Conservation (phyloP, 192 early-diverging fungal genomes). For the Dissophora ornata region DNA sequence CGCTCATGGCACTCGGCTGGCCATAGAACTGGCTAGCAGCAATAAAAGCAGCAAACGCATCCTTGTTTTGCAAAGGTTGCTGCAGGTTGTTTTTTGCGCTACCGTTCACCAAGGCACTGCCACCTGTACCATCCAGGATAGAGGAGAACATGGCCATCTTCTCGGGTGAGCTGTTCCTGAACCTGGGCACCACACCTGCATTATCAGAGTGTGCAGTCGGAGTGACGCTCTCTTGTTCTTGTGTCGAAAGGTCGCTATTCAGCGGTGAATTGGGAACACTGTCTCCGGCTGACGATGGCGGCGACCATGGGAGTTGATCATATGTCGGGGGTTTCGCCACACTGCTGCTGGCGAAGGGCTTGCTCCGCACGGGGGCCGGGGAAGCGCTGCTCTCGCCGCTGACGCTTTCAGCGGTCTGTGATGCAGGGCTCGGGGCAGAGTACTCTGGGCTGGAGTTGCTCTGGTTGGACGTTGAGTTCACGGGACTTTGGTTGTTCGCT, state of each 20-base stretch:
- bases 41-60: background rate
- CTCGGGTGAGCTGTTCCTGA: conserved; percentile 28
- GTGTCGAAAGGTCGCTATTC: conserved; percentile 27
- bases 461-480: background rate
- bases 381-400: background rate
- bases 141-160: conserved; percentile 41
- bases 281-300: conserved; percentile 46
- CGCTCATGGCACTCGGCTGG: conserved; percentile 1
- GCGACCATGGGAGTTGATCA: conserved; percentile 47
- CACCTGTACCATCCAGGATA: conserved; percentile 41
- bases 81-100: background rate
- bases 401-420: conserved; percentile 4
- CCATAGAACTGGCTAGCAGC: background rate
- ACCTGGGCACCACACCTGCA: conserved; percentile 39
- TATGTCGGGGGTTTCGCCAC: conserved; percentile 26
- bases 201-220: conserved; percentile 21
- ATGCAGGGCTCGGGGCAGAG: conserved; percentile 11
- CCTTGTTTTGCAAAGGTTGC: background rate
- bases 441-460: conserved; percentile 11
- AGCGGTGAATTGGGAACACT: conserved; percentile 51
- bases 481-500: background rate
- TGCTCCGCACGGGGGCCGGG: conserved; percentile 2
- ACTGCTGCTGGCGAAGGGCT: conserved; percentile 19
- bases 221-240: conserved; percentile 21
- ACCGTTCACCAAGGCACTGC: conserved; percentile 3